Base-by-base conservation (phyloP, 768 basidiomycete genomes). In the Tylopilus plumbeoviolaceoides region DNA sequence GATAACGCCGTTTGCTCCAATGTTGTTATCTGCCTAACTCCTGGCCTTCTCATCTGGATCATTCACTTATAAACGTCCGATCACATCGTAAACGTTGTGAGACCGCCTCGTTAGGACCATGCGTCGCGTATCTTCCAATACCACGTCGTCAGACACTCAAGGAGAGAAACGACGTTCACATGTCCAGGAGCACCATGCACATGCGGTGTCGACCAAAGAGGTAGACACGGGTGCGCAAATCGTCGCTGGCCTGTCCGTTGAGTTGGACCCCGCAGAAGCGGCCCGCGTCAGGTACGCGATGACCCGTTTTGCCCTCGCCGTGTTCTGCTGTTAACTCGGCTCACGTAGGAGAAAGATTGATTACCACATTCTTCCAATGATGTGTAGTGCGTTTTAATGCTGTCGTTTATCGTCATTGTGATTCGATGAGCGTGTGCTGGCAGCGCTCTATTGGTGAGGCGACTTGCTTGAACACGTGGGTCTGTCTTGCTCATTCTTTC, bases 211-310 rank as follows among this genome's bases (percentile, higher is more conserved):
- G 5, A 68, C 72, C 42, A 74, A 70, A 52, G 76, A 82, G 48
- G 74, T 84, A 6, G 85, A 87, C 61, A 82, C 83, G 4, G 85
- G 77, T 23, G 85, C 85, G 25, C 76, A 76, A 56, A 68, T 87
- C 25, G 75, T 75, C 15, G 74, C 78, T 11, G 78, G 78, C 9
- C 63, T 74, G 12, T 63, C 72, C 4, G 62, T 42, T 8, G 71
- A 70, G 30, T 57, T 87, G 30, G 81, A 83, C 53, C 79, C 80
- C 4, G 69, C 54, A 5, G 84, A 85, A 63, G 76, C 77, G 0
- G 43, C 65, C 25, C 72, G 80, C 44, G 69, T 87, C 47, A 72
- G 83, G 82, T 80, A 70, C 61, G 40, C 23, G 25, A 25, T 5
- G 3, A 2, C 41, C 9, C 0, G 7, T 27, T 35, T 14, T 36